Conservation (phyloP, 306 rosid species). For the Pterocarpus macrocarpus region DNA sequence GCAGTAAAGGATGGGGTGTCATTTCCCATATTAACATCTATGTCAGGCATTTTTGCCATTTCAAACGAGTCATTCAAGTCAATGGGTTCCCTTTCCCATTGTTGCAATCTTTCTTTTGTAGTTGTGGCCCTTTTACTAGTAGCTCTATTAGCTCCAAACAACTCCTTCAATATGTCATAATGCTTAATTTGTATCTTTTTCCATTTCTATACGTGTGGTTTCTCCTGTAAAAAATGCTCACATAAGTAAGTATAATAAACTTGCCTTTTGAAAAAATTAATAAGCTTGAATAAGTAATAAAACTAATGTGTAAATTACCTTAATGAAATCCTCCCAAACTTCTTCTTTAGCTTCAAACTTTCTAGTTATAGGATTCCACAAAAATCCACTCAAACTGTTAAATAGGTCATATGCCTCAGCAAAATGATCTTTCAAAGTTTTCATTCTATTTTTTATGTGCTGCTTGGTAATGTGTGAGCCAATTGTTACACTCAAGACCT, state of each 20-base stretch:
- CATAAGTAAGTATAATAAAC: too few relatives aligned
- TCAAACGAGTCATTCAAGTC: not conserved
- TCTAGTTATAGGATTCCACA: not conserved
- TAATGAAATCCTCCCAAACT: not conserved
- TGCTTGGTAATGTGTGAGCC: too few relatives aligned
- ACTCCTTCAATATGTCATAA: too few relatives aligned
- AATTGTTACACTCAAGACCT: too few relatives aligned
- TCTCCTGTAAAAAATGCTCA: too few relatives aligned
- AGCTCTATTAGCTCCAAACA: too few relatives aligned
- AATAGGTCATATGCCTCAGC: not conserved
- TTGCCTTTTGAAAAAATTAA: too few relatives aligned
- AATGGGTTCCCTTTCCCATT: not conserved
- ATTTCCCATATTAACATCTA: not conserved
- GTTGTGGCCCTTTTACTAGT: too few relatives aligned
- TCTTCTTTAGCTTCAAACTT: conserved; percentile 1
- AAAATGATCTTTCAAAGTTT: not conserved
- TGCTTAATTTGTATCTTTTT: too few relatives aligned
- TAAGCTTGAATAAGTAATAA: not conserved
- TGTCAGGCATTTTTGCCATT: not conserved
- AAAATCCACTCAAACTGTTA: not conserved
- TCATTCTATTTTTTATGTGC: not conserved
- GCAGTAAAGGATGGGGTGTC: not conserved
- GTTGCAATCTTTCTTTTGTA: too few relatives aligned
- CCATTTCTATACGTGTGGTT: too few relatives aligned
- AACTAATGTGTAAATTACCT: not conserved